Evolutionary conservation across 2,329 filamentous ascomycete species (phyloP), one percentile per base, ranked within the genome.

Genomic region (Phyllosticta citrichinensis): DNA sequence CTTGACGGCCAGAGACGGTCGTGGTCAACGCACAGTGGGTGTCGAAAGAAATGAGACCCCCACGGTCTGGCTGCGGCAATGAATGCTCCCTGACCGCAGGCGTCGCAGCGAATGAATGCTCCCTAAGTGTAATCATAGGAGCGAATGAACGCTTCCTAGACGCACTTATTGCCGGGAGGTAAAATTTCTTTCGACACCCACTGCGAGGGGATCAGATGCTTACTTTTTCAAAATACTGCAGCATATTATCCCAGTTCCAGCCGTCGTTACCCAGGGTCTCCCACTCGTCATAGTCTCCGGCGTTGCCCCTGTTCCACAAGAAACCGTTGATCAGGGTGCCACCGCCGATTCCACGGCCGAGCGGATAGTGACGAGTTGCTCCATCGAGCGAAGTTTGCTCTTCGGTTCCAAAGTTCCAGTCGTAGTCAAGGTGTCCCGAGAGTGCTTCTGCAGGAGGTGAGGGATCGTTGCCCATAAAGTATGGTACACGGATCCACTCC

Each of bases 201-300:
- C 22, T 22, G 22, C 22, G 25, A 8, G 25, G 25, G 25, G 25
- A 5, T 27, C 22, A 8, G 12, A 19, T n/a, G n/a, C 20, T 17
- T 52, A 66, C 67, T 61, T 72, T 73, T 52, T 68, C 70, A 62
- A 72, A 72, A 56, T 72, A 73, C 9, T 61, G 57, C 10, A 66
- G 58, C 22, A 73, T 63, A n/a, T 63, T 65, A 35, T 68, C 60
- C 68, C 69, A 73, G 14, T 65, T 67, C 70, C 70, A 73, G 14
- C 57, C 57, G 12, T 55, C 47, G 33, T 59, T 58, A 5, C 63
- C 60, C 11, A 63, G 51, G 19, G 62, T 30, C 12, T 55, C 60
- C 65, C 65, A 66, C 22, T 61, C 58, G 24, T 64, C 62, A 17
- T 62, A 62, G 20, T 65, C 64, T 35, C 50, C 58, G 9, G 30